Evolutionary conservation across 805 yeast species (phyloP).

Genomic region (Wickerhamomyces mucosus): DNA sequence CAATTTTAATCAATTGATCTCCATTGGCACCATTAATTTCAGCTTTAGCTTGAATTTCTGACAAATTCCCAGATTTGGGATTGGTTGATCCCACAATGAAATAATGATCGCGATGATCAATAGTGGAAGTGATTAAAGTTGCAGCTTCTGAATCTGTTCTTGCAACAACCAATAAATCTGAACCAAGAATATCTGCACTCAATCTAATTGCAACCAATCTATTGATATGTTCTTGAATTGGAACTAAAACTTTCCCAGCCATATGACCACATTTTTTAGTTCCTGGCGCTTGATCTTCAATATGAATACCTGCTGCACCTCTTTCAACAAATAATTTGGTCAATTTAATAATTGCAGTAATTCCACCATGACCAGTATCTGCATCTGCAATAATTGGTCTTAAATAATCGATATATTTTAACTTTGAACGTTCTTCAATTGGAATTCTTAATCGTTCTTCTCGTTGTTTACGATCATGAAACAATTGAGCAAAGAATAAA

Average conservation of each 20-base stretch:
- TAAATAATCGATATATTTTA: slow-evolving; percentile 74
- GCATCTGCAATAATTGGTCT: slow-evolving; percentile 97
- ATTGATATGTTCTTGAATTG: slow-evolving; percentile 95
- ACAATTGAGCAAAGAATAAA: slow-evolving; percentile 90
- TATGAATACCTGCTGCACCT: slow-evolving; percentile 98
- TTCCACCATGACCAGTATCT: slow-evolving; percentile 98
- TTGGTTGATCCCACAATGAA: slow-evolving; percentile 87
- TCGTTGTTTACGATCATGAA: slow-evolving; percentile 95
- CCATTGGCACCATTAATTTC: slow-evolving; percentile 69
- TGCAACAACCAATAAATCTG: slow-evolving; percentile 81
- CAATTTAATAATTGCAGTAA: slow-evolving; percentile 90
- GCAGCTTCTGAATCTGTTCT: slow-evolving; percentile 98
- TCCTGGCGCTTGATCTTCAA: slow-evolving; percentile 98
- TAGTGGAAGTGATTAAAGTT: slow-evolving; percentile 85
- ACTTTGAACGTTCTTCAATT: slow-evolving; percentile 55
- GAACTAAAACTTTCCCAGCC: slow-evolving; percentile 98
- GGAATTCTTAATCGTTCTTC: slow-evolving; percentile 49
- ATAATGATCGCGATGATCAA: slow-evolving; percentile 91
- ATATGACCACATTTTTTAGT: slow-evolving; percentile 98
- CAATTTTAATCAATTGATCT: slow-evolving; percentile 58
- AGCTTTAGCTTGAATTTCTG: slow-evolving; percentile 72
- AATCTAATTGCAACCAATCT: slow-evolving; percentile 91
- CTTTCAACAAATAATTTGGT: slow-evolving; percentile 94
- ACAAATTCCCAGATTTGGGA: slow-evolving; percentile 66
- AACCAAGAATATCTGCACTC: slow-evolving; percentile 87